phyloP scores from a whole-genome alignment of 169 alveolate genomes.

The Eimeria acervulina region DNA sequence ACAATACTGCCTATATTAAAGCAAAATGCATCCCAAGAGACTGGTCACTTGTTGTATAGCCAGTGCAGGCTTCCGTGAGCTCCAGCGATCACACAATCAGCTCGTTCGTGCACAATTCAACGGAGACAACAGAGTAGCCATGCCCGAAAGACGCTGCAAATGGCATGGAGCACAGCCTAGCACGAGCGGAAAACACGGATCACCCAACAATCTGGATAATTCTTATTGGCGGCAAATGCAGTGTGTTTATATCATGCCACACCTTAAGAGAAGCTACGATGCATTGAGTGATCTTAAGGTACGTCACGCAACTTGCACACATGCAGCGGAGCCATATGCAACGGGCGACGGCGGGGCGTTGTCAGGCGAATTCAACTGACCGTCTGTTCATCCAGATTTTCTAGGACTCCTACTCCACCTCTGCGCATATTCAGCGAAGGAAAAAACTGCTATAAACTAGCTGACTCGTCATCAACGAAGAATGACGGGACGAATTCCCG shows the following conservation, averaged over 20 bases:
- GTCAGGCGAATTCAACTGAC: not conserved
- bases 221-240: not conserved
- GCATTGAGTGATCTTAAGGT: not conserved
- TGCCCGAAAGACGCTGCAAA: not conserved
- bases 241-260: not conserved
- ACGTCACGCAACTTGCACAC: not conserved
- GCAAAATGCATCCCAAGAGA: not conserved
- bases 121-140: not conserved
- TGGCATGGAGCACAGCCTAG: not conserved
- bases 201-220: no score
- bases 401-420: not conserved
- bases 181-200: not conserved
- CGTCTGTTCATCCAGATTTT: not conserved
- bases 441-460: not conserved
- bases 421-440: not conserved
- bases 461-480: not conserved
- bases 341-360: not conserved
- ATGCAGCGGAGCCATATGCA: not conserved
- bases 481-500: not conserved
- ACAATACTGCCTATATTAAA: no score
- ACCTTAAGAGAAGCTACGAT: not conserved
- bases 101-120: not conserved
- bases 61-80: not conserved
- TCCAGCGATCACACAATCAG: not conserved
- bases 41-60: not conserved